Base-by-base conservation (phyloP, 108 stramenopile species). In the Cyclotella baltica region DNA sequence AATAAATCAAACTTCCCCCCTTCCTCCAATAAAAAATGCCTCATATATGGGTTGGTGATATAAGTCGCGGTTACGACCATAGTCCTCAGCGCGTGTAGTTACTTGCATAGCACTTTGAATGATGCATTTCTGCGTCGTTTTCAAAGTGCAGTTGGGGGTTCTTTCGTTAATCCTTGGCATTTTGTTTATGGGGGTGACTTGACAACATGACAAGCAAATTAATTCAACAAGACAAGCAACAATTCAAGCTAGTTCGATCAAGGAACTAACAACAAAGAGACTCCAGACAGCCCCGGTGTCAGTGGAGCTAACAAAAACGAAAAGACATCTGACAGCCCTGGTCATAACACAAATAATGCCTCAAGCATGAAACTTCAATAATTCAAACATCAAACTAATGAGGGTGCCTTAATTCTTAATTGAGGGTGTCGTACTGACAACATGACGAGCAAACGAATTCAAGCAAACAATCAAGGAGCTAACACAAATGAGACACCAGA, bases 51-150 rank as follows among this genome's bases (percentile, higher is more conserved):
- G 56, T 75, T 69, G 80, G 80, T 62, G 67, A 63, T 75, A 70
- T 75, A 47, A 61, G 72, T 73, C n/a, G 53, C 51, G 61, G 75
- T 81, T 69, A 76, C 27, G 65, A 75, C 61, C 66, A 75, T 75
- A 58, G 59, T 76, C 72, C 63, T 72, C 72, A 67, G 72, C 65
- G 65, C 63, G 78, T 73, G 56, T 75, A 75, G 83, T 77, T 74
- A 55, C 40, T 78, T 75, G 72, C 62, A 57, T 20, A 85, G 67
- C 55, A 83, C 73, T 40, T 84, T 25, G 83, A 50, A 88, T 58
- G 47, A 70, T 50, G 78, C 76, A 27, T 53, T 72, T 48, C 78
- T 73, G 52, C 86, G 80, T 33, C 76, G n/a, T 56, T 46, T 57
- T 29, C 76, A 50, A 64, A 30, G 64, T 67, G 56, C 76, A 61